Evolutionary conservation across 2,329 filamentous ascomycete species (phyloP), one percentile per base, ranked within the genome.

Genomic region (Calonectria ilicicola): DNA sequence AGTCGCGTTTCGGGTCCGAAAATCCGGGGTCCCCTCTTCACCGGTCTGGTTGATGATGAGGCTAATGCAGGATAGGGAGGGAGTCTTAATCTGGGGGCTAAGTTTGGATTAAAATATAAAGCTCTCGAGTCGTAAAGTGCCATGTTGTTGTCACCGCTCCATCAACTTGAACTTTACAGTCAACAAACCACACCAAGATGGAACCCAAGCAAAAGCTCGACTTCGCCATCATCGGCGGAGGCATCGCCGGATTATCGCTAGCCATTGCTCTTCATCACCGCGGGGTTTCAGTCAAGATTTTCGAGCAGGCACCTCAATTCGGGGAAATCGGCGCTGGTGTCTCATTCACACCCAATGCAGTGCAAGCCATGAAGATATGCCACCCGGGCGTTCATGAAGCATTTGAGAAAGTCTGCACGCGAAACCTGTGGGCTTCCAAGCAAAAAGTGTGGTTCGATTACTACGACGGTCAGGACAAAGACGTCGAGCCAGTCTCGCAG

Each of bases 311-410:
- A 0, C 60, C 81, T 0, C 77, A 79, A 1, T 85, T 87, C 66
- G 81, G 83, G 3, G 87, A 89, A 73, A 86, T 87, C 5, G 89
- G 89, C 0, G 88, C 88, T 0, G 89, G 88, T 9, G 86, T 90
- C 29, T 88, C 86, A 3, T 86, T 89, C 75, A 86, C 84, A 9
- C 87, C 87, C n/a, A 89, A 89, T 72, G 87, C 87, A 2, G 84
- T 89, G 73, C 81, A 82, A 14, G 87, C 87, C 17, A 85, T 90
- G 82, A 74, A 71, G 7, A 65, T 80, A 17, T 79, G 87, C 9
- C 82, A 85, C 65, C 83, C 84, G 0, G 77, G 79, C n/a, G 75
- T 86, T 0, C 78, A 84, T 46, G 79, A 77, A 0, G 83, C 85
- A 0, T 79, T 79, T 21, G 64, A 73, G 10, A 78, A 74, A 49